Conservation (phyloP, 345 rosid species). For the Brassica juncea region DNA sequence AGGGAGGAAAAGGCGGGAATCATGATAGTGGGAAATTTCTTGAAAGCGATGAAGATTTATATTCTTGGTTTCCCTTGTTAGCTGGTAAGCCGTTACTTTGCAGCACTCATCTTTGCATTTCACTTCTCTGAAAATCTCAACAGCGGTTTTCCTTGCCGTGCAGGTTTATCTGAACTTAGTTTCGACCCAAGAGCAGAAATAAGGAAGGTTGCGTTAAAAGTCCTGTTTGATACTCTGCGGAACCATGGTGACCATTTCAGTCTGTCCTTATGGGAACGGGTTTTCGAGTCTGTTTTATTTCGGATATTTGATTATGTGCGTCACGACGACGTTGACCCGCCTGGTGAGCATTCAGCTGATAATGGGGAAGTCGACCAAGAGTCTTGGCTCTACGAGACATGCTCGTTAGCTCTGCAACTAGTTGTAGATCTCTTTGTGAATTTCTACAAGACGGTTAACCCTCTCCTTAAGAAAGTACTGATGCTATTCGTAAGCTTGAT, state of each 20-base stretch:
- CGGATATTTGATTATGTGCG: slow-evolving; percentile 92
- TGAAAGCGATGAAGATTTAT: slow-evolving; percentile 79
- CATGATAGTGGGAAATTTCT: slow-evolving; percentile 58
- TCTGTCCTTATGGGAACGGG: slow-evolving; percentile 79
- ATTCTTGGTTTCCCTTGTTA: slow-evolving; percentile 91
- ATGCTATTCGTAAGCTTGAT: slow-evolving; percentile 82
- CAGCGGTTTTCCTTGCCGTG: slow-evolving; percentile 7
- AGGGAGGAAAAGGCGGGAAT: slow-evolving; percentile 51
- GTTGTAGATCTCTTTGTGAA: slow-evolving; percentile 93
- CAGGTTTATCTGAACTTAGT: slow-evolving; percentile 96
- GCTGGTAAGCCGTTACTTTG: slow-evolving; percentile 57
- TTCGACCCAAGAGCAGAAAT: slow-evolving; percentile 91
- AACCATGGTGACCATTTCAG: slow-evolving; percentile 90
- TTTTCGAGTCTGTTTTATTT: slow-evolving; percentile 83
- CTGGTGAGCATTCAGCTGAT: slow-evolving; percentile 61
- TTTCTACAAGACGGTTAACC: slow-evolving; percentile 83
- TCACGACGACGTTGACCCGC: slow-evolving; percentile 78
- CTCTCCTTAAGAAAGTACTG: slow-evolving; percentile 75
- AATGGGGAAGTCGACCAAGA: slow-evolving; percentile 73
- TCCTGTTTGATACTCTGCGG: slow-evolving; percentile 82
- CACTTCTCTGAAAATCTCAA: slow-evolving; percentile 9
- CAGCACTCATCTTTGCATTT: slow-evolving; percentile 5
- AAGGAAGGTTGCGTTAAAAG: slow-evolving; percentile 85
- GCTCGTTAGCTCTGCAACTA: slow-evolving; percentile 87
- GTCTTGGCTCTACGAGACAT: slow-evolving; percentile 95